These are phyloP conservation scores for Quercus bicolor DNA, from an alignment of 306 rosid genomes.

Conservation along the genomic window DNA sequence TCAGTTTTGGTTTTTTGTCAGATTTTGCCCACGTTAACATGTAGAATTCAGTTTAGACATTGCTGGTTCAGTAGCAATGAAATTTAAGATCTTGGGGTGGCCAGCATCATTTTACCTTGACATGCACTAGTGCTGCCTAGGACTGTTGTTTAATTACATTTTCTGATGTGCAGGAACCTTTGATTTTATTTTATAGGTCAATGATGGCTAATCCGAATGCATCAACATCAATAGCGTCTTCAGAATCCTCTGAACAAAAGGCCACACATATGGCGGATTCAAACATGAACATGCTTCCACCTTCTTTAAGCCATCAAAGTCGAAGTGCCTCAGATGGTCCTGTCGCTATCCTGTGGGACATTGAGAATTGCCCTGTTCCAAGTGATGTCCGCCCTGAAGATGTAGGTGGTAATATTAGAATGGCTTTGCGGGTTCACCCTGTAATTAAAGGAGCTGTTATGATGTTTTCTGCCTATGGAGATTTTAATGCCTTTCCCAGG, in stretches of 20 bases:
- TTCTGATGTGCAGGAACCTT: constrained; percentile 35
- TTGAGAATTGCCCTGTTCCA: constrained; percentile 95
- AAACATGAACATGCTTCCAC: constrained; percentile 42
- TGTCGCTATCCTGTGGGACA: constrained; percentile 90
- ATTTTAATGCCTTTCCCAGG: constrained; percentile 87
- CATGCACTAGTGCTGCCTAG: not conserved
- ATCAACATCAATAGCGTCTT: constrained; percentile 28
- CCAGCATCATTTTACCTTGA: not conserved
- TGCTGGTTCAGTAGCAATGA: not conserved
- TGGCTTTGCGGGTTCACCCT: constrained; percentile 94
- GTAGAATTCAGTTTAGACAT: not conserved
- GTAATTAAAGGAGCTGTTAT: constrained; percentile 81
- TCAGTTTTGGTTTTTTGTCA: not conserved
- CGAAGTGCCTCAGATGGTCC: constrained; percentile 64
- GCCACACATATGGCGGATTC: constrained; percentile 46
- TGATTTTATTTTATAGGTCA: constrained; percentile 25
- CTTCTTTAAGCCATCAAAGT: constrained; percentile 48
- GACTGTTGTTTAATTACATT: not conserved
- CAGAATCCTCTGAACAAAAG: constrained; percentile 55
- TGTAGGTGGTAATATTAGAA: constrained; percentile 86
- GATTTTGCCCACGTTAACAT: not conserved
- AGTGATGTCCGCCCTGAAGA: constrained; percentile 95
- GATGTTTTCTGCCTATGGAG: constrained; percentile 88
- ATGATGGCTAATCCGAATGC: constrained; percentile 48
- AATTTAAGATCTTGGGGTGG: not conserved